phyloP scores from a whole-genome alignment of 805 yeast genomes.

The Hanseniaspora singularis region DNA sequence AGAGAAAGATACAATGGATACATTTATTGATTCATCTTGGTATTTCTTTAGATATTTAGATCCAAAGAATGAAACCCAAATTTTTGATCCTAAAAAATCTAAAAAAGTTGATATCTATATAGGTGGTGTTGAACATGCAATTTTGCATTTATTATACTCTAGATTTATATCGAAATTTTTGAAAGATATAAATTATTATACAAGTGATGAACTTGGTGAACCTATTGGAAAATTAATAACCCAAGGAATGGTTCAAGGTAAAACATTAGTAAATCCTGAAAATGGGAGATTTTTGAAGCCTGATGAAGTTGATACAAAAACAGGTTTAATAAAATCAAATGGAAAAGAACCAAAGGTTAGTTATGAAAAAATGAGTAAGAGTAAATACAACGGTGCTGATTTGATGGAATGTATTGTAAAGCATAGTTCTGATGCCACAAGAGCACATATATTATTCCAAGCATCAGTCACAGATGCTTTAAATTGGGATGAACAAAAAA shows the following conservation, averaged over 20 bases:
- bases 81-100: slow-evolving; percentile 37
- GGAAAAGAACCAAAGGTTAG: slow-evolving; percentile 44
- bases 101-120: slow-evolving; percentile 84
- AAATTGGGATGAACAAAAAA: slow-evolving; percentile 82
- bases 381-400: slow-evolving; percentile 88
- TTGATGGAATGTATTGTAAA: slow-evolving; percentile 60
- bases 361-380: slow-evolving; percentile 92
- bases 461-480: slow-evolving; percentile 77
- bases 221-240: slow-evolving; percentile 74
- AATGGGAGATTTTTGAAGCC: slow-evolving; percentile 70
- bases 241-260: slow-evolving; percentile 97
- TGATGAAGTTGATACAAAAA: slow-evolving; percentile 40
- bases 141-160: slow-evolving; percentile 75
- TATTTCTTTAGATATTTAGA: slow-evolving; percentile 79
- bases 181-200: slow-evolving; percentile 54
- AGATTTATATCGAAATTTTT: slow-evolving; percentile 77
- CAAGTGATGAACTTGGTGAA: slow-evolving; percentile 53
- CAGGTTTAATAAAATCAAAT: slow-evolving; percentile 38
- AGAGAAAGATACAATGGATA: slow-evolving; percentile 97
- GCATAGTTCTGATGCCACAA: slow-evolving; percentile 87
- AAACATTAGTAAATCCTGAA: slow-evolving; percentile 60
- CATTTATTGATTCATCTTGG: slow-evolving; percentile 97
- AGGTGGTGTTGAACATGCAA: slow-evolving; percentile 97
- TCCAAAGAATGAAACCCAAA: slow-evolving; percentile 43
- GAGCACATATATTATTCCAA: slow-evolving; percentile 86